Evolutionary conservation across 139 green algal genomes (phyloP).

Genomic region (Dunaliella sp.): DNA sequence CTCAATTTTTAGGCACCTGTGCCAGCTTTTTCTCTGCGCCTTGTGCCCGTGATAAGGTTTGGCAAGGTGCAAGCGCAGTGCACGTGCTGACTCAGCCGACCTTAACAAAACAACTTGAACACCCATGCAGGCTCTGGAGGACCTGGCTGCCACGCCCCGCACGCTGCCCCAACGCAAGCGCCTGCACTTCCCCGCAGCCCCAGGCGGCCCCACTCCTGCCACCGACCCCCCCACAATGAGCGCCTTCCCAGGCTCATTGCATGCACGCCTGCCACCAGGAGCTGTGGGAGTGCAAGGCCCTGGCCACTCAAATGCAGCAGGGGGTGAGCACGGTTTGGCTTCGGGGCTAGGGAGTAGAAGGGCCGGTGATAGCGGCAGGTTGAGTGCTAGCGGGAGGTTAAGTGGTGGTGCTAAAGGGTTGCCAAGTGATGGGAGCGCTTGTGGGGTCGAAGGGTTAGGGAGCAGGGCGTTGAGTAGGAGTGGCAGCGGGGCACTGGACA

Average conservation of each 20-base stretch:
- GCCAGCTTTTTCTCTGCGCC: background rate
- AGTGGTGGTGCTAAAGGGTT: background rate
- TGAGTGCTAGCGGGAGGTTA: background rate
- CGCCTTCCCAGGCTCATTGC: too few species aligned
- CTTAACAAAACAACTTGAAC: too few species aligned
- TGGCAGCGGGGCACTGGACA: background rate
- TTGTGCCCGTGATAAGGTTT: background rate
- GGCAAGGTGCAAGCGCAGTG: background rate
- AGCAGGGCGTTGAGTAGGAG: background rate
- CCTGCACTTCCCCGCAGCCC: background rate
- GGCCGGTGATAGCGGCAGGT: background rate
- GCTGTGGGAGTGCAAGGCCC: background rate
- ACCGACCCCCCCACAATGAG: background rate
- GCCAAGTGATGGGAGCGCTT: too few species aligned
- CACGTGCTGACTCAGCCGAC: too few species aligned
- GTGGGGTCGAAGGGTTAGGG: too few species aligned
- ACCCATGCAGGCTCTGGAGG: slow-evolving; percentile 9
- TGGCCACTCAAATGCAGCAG: background rate
- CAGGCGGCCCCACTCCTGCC: background rate
- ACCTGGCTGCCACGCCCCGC: slow-evolving; percentile 6
- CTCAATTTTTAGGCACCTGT: background rate
- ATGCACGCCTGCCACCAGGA: too few species aligned
- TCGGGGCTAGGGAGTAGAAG: background rate
- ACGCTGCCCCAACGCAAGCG: background rate
- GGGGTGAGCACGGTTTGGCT: background rate